Base-by-base conservation (phyloP, 169 alveolate genomes). In the Plasmodium falciparum region DNA sequence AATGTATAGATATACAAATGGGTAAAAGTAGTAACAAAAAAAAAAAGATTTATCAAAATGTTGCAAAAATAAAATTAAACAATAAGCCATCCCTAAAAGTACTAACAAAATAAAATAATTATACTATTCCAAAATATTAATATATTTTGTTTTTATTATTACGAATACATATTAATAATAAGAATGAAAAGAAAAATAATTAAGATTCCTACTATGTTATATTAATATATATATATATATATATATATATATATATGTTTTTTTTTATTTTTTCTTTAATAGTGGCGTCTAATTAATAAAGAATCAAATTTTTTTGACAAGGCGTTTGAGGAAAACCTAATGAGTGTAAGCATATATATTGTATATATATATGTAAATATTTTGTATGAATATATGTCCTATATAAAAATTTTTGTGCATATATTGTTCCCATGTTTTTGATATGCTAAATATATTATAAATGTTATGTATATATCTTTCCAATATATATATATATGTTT, bases 281-380 rank as follows among this genome's bases (percentile, higher is more conserved):
- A 78, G 90, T 78, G 80, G 80, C 90, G 90, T 52, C 33, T 78
- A 78, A 78, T 78, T 66, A 78, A 78, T 59, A 78, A 78, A 78
- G 90, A 78, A 66, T 62, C 76, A 13, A 78, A 78, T 26, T 78
- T 78, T 66, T 78, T 78, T 70, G 90, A 78, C 22, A 78, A 56
- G 26, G 90, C 73, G 47, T 78, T 78, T 78, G 90, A 78, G 69
- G 90, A 78, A 78, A 78, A 78, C 72, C 52, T 78, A 78, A n/a
- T 67, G 20, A 78, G 66, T 67, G 90, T 78, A 39, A 39, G 47
- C 6, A 39, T 49, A 13, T 15, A 13, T 22, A 13, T 61, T 22
- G 7, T 61, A 61, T 65, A 65, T 65, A 26, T 29, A 26, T 65
- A 12, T 8, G 24, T 29, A 26, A 0, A 26, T 26, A 22, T 26